Base-by-base conservation (phyloP, 2,329 filamentous ascomycete genomes). In the Pseudopithomyces maydicus region DNA sequence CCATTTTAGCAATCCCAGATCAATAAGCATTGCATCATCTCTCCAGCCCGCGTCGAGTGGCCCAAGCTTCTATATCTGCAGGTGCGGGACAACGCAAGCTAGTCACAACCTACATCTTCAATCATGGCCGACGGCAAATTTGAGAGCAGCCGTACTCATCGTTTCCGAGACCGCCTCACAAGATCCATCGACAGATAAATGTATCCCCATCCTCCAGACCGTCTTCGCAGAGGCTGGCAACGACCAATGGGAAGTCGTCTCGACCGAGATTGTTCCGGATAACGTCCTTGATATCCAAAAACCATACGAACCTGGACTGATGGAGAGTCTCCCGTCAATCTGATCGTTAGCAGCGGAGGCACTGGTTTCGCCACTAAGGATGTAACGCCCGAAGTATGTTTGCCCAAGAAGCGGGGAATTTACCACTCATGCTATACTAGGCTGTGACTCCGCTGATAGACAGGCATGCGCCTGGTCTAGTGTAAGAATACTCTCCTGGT, bases 341-440 rank as follows among this genome's bases (percentile, higher is more conserved):
- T 98, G 56, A 85, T 99, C 57, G 76, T 97, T 45, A 94, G 92
- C 0, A 97, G 92, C 6, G 95, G 95, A 20, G 95, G 95, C 2
- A 99, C 95, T 1, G 95, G 95, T 0, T 99, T 99, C 76, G 90
- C 95, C 7, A 81, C 87, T 11, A 85, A 89, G 54, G 95, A 99
- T 79, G 82, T 85, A 41, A 99, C 95, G 0, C 95, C 95, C 2
- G 95, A 98, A 84, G 91, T 93, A 74, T n/a, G 55, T 49, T 26
- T 19, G 7, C 15, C 15, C 10, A 42, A 23, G 29, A 22, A 22
- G 22, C 12, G 23, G 11, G 20, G 17, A 14, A 23, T 19, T n/a
- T 22, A 59, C 56, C 44, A 42, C 56, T 66, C 29, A 66, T 57
- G 12, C 5, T 10, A 55, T 52, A 6, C 23, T 61, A 94, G 89